Conservation (phyloP, 768 basidiomycete species). For the Pleurotus citrinopileatus region DNA sequence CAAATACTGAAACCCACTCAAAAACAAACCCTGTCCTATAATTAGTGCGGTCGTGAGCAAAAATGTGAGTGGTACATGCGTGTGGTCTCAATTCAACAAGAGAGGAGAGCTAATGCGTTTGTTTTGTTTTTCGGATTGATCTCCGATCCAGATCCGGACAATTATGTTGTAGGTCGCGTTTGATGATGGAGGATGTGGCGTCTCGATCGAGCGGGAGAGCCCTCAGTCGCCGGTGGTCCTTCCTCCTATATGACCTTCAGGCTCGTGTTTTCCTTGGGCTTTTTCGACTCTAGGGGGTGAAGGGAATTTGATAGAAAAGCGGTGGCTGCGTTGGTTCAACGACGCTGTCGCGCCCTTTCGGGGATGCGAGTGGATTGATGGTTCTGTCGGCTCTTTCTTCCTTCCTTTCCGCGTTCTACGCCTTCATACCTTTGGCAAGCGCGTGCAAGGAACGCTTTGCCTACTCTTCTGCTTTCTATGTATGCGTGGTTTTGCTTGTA, state of each 20-base stretch:
- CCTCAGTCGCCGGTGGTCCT: background rate
- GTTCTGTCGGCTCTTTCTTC: background rate
- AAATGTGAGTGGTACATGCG: conserved; percentile 49
- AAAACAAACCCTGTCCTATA: conserved; percentile 6
- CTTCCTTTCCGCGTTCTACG: background rate
- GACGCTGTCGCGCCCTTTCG: background rate
- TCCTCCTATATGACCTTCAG: background rate
- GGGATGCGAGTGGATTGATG: background rate
- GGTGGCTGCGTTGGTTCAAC: background rate
- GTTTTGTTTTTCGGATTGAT: background rate
- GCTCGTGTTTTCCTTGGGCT: no score
- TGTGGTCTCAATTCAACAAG: background rate
- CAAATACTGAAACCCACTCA: conserved; percentile 10
- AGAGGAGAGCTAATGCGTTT: background rate
- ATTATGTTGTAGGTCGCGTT: conserved; percentile 22
- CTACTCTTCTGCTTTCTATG: background rate
- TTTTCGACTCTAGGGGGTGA: background rate
- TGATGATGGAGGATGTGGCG: conserved; percentile 1
- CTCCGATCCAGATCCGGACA: conserved; percentile 21
- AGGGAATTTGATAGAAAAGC: background rate
- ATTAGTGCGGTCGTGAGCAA: conserved; percentile 65
- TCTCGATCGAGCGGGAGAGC: conserved; percentile 8
- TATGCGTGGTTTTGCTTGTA: background rate
- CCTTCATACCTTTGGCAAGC: no score
- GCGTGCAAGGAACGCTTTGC: no score